Base-by-base conservation (phyloP, 1,284 basidiomycete species). In the Agroathelia rolfsii region DNA sequence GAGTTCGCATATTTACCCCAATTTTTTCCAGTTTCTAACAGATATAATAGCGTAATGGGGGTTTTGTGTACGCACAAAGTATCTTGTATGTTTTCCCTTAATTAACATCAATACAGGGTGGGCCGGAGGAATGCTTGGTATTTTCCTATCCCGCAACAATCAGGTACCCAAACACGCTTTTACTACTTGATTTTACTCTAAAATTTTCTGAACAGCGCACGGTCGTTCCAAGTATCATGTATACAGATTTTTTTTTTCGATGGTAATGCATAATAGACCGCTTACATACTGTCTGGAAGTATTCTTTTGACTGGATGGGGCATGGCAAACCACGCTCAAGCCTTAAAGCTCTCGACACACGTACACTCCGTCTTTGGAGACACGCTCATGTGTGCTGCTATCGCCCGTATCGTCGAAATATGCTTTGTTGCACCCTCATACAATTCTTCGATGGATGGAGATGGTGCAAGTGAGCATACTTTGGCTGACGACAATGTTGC, bases 281-380 rank as follows among this genome's bases (percentile, higher is more conserved):
- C 49, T 8, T n/a, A 27, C 28, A 19, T 20, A 21, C 10, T 17
- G 6, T 6, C 26, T 13, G 4, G 28, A 42, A 89, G 84, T 38
- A 79, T 93, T 42, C 75, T 88, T 36, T 63, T 94, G 39, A 94
- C 90, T 0, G 93, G 93, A 2, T 96, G 88, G 83, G 92, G 84
- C 0, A 94, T 96, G 88, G 84, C 85, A 3, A 79, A 85, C 24
- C 93, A 96, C 45, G 74, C 74, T 2, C 93, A 96, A 60, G 76
- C 72, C 6, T 62, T 92, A 33, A 80, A 78, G 74, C 66, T 93
- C 29, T 87, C 85, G 1, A 85, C 86, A 3, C 45, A 85, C 79
- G 81, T 94, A 2, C 90, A 95, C 48, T 66, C 68, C 1, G 65
- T 80, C 35, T 94, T 95, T 45, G 92, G 90, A 9, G 71, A 80